Evolutionary conservation across 495 filamentous ascomycete species (phyloP).

Genomic region (Collariella sp.): DNA sequence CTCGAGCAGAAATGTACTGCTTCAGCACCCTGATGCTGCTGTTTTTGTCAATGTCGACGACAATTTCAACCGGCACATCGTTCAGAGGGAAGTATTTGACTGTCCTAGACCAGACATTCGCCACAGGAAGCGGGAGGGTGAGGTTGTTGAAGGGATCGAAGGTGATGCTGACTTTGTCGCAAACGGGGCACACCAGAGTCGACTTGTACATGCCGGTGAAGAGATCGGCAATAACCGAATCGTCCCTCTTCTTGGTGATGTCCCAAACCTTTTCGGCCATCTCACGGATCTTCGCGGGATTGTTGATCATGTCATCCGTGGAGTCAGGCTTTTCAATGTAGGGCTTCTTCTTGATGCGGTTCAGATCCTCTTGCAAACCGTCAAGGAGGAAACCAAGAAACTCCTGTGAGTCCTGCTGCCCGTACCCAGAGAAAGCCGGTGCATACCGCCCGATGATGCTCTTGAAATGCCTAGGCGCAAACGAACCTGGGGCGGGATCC

Average conservation of each 20-base stretch:
- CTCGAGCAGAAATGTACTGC: conserved; percentile 61
- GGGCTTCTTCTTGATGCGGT: conserved; percentile 87
- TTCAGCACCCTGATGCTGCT: conserved; percentile 65
- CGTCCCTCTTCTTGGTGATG: conserved; percentile 86
- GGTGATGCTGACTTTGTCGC: conserved; percentile 93
- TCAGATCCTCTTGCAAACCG: conserved; percentile 89
- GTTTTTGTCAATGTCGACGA: conserved; percentile 82
- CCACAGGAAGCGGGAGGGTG: conserved; percentile 80
- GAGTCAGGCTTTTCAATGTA: conserved; percentile 98
- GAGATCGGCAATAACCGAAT: conserved; percentile 87
- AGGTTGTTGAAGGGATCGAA: conserved; percentile 97
- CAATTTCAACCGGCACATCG: conserved; percentile 53
- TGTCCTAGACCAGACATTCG: conserved; percentile 62
- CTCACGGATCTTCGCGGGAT: conserved; percentile 63
- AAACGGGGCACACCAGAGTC: conserved; percentile 82
- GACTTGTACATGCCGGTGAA: conserved; percentile 98
- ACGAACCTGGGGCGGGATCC: conserved; percentile 48
- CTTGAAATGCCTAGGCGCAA: conserved; percentile 73
- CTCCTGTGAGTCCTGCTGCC: conserved; percentile 95
- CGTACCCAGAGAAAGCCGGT: conserved; percentile 83
- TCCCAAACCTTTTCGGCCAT: conserved; percentile 84
- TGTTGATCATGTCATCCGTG: conserved; percentile 87
- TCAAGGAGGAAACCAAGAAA: conserved; percentile 95
- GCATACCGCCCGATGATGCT: conserved; percentile 67
- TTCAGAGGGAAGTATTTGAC: conserved; percentile 68